Evolutionary conservation across 2,329 filamentous ascomycete species (phyloP), one percentile per base, ranked within the genome.

Genomic region (Aspergillus ochraceus): DNA sequence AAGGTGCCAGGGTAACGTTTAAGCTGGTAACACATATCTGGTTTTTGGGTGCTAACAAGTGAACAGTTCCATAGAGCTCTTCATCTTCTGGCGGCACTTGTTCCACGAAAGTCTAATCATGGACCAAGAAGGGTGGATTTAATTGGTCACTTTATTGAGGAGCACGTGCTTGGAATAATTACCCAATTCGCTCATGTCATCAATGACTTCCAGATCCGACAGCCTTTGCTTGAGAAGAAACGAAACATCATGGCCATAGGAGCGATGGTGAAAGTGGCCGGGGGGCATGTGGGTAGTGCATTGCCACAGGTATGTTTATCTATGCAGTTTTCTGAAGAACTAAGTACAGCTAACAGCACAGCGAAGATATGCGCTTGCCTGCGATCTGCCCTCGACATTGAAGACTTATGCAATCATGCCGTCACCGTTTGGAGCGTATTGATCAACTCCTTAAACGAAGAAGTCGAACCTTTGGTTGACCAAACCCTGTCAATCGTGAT

Each of bases 401-500:
- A 88, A 49, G 84, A 89, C 51, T 82, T 99, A n/a, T 87, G 91
- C 62, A 84, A 91, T 61, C 82, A 87, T 30, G 91, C 92, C 2
- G 93, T 98, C 68, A 86, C 84, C 4, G 91, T 92, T 52, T 99
- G 95, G 95, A 84, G 86, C 26, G 84, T 88, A 9, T 88, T 99
- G 77, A 83, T 98, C 19, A 84, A 79, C 29, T 85, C 88, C 54
- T 82, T 98, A 52, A 88, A 89, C 10, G 87, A 88, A 58, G 93
- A 97, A 69, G 83, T 97, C 6, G 88, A 90, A 64, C 83, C 86
- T 26, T 83, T 97, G 42, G 80, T 98, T 9, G 92, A 97, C 71
- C 92, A 94, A 59, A 96, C 93, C 0, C 92, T 98, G 66, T 92
- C 93, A 55, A 86, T 97, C 46, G 87, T 98, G 52, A 88, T 90